Evolutionary conservation across 306 rosid genomes (phyloP), one percentile per base, ranked within the genome.

Genomic region (Dalbergia cultrata): DNA sequence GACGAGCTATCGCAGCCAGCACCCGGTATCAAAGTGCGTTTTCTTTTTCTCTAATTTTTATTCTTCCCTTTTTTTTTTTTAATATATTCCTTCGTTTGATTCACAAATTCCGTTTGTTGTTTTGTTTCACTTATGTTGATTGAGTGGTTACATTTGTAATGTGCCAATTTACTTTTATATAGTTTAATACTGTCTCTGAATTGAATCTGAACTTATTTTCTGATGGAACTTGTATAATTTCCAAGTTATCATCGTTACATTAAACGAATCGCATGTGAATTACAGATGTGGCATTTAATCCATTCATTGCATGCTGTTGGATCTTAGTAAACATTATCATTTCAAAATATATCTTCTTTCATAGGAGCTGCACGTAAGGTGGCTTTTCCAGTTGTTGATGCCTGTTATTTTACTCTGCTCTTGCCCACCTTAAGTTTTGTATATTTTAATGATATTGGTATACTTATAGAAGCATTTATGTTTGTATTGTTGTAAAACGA

Each of bases 21-120:
- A 0, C 90, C 94, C 0, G 87, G 94, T 7, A 80, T 88, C 72
- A 93, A 93, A 92, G 98, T 91, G 19, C 41, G 91, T 76, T n/a
- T 80, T 41, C 18, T 3, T 49, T 12, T 16, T 43, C 9, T 69
- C 4, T 33, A 16, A 0, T 7, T 3, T 49, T 63, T n/a, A 39
- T 39, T 41, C 7, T 26, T 26, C 1, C 31, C 31, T 3, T 3
- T 12, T 52, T 9, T 69, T 3, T 39, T n/a, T n/a, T n/a, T n/a
- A n/a, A n/a, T n/a, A n/a, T n/a, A n/a, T n/a, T n/a, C n/a, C n/a
- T n/a, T 0, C 10, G 52, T 60, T 47, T 31, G 19, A 21, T 8
- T 59, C 3, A 1, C 37, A 18, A 22, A 16, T 26, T 76, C 12
- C 13, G n/a, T 64, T 57, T 8, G 7, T 19, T 47, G 33, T 49